phyloP scores from a whole-genome alignment of 768 basidiomycete genomes.

The Suillus ampliporus region DNA sequence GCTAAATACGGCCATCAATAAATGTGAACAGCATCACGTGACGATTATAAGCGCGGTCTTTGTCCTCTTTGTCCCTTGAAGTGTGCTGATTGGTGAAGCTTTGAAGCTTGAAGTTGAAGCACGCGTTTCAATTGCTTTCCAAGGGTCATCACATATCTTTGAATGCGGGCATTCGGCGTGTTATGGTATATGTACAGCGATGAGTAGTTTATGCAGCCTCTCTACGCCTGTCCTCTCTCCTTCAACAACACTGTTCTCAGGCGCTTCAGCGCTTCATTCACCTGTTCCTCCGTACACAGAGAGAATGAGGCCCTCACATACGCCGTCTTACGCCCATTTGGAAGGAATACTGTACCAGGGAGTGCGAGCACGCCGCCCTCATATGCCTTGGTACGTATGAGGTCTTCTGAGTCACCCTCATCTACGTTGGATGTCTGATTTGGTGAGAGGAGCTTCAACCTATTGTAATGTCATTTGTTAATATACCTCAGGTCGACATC shows the following conservation, averaged over 20 bases:
- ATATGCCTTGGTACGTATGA: conserved; percentile 79
- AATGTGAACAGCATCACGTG: conserved; percentile 6
- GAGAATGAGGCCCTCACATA: conserved; percentile 89
- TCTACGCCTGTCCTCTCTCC: conserved; percentile 21
- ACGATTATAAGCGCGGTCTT: neutral
- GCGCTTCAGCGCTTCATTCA: conserved; percentile 74
- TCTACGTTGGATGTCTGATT: conserved; percentile 31
- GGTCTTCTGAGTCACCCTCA: conserved; percentile 69
- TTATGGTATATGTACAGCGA: neutral
- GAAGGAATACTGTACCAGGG: conserved; percentile 84
- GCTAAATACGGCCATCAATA: conserved; percentile 7
- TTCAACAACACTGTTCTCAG: conserved; percentile 49
- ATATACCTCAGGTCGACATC: conserved; percentile 12
- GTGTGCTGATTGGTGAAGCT: neutral
- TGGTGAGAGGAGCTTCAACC: conserved; percentile 69
- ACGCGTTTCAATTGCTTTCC: neutral
- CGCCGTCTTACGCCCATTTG: conserved; percentile 67
- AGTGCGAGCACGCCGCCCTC: conserved; percentile 87
- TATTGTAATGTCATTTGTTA: conserved; percentile 34
- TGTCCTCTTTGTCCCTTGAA: too few species aligned
- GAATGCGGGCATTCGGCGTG: neutral
- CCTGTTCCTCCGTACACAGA: conserved; percentile 64
- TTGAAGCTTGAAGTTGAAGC: neutral
- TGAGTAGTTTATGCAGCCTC: neutral
- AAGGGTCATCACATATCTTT: neutral